Percentiles rank a stretch among this genome's conserved stretches.
These are phyloP conservation scores for Fusarium cyanostomum DNA, from an alignment of 2,329 filamentous ascomycete genomes.

Conservation along the genomic window DNA sequence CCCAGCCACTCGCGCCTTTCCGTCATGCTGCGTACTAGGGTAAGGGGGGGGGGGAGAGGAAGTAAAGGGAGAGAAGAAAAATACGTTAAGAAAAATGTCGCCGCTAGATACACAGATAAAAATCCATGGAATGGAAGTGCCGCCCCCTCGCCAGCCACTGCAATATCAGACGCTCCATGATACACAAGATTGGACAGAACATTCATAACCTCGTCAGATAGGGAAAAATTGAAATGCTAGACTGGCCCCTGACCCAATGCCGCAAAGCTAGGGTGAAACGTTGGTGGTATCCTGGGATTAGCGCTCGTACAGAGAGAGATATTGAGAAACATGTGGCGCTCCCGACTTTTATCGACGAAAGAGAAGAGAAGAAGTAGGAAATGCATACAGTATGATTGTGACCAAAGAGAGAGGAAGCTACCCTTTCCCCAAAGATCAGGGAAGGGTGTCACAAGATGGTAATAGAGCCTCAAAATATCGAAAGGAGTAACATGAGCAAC, in stretches of 20 bases:
- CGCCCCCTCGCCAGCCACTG: conserved; percentile 36
- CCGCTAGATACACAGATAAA: conserved; percentile 41
- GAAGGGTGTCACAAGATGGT: conserved; percentile 34
- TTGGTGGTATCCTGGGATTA: conserved; percentile 45
- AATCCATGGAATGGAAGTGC: conserved; percentile 38
- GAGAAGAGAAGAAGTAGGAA: conserved; percentile 42
- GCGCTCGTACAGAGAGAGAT: conserved; percentile 41
- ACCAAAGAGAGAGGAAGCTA: conserved; percentile 42
- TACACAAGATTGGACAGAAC: conserved; percentile 38
- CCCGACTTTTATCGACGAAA: conserved; percentile 42
- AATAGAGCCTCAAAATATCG: conserved; percentile 33
- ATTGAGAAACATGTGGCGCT: conserved; percentile 37
- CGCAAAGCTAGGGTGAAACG: conserved; percentile 34
- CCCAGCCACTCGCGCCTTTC: conserved; percentile 19
- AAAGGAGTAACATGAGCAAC: conserved; percentile 38
- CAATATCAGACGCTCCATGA: conserved; percentile 40
- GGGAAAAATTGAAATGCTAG: conserved; percentile 39
- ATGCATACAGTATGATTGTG: conserved; percentile 40
- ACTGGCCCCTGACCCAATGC: conserved; percentile 37
- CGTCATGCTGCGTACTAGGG: conserved; percentile 29
- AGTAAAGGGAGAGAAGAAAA: conserved; percentile 21
- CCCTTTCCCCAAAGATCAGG: conserved; percentile 25
- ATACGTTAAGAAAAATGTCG: conserved; percentile 35
- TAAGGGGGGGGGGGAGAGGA: conserved; percentile 26
- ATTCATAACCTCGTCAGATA: conserved; percentile 42